Conservation (phyloP, 1,284 basidiomycete species). For the Boletus mariae region DNA sequence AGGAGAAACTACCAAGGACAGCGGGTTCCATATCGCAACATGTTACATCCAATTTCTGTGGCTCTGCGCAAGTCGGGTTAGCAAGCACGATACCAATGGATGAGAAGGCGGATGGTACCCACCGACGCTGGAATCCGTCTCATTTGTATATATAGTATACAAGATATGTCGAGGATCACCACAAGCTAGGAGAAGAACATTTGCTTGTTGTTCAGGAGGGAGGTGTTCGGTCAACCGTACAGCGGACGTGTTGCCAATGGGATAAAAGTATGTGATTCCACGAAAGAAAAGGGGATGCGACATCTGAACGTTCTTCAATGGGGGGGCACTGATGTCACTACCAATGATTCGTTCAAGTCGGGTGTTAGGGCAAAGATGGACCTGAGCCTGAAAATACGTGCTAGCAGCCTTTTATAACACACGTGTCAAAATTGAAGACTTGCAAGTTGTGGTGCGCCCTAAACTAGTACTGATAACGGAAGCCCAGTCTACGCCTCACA, state of each 20-base stretch:
- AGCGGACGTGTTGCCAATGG: conserved; percentile 55
- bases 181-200: conserved; percentile 52
- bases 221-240: conserved; percentile 47
- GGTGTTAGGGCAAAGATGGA: too few species aligned
- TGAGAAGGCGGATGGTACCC: neutral
- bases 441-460: too few species aligned
- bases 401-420: too few species aligned
- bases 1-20: conserved; percentile 43
- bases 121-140: conserved; percentile 7
- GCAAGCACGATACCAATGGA: neutral
- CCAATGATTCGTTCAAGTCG: too few species aligned
- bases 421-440: too few species aligned
- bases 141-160: conserved; percentile 39
- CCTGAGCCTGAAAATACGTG: too few species aligned
- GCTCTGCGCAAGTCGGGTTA: conserved; percentile 18
- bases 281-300: conserved; percentile 33
- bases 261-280: conserved; percentile 45
- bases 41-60: conserved; percentile 50
- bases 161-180: conserved; percentile 57
- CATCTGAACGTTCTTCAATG: conserved; percentile 25
- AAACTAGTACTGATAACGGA: conserved; percentile 23
- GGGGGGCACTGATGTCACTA: too few species aligned
- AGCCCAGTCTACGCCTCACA: conserved; percentile 42
- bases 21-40: conserved; percentile 59
- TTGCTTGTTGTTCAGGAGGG: conserved; percentile 42